phyloP scores from a whole-genome alignment of 306 rosid genomes.

The Cicer chorassanicum region DNA sequence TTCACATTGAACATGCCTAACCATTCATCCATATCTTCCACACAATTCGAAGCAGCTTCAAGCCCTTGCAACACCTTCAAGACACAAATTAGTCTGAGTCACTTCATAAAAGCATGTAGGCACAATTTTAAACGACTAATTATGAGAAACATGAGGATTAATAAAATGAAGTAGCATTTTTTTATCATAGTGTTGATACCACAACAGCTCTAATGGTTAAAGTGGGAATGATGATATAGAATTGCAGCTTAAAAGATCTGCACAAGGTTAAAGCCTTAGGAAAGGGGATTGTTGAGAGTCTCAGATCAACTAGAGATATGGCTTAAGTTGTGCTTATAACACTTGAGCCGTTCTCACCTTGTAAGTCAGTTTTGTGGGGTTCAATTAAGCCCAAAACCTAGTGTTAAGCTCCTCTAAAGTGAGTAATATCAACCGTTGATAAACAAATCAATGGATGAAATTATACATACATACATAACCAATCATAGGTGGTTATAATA shows the following conservation, averaged over 20 bases:
- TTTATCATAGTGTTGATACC: conserved; percentile 2
- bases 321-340: neutral
- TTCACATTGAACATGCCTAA: conserved; percentile 91
- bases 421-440: too few species aligned
- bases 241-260: conserved; percentile 30
- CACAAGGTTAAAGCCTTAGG: conserved; percentile 32
- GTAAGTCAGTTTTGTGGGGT: neutral
- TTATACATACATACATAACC: too few species aligned
- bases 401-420: too few species aligned
- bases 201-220: conserved; percentile 35
- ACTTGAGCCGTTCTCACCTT: neutral
- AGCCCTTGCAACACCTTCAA: conserved; percentile 84
- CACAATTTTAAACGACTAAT: conserved; percentile 14
- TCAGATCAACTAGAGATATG: conserved; percentile 1
- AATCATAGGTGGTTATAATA: too few species aligned
- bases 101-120: conserved; percentile 30
- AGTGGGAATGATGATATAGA: conserved; percentile 17
- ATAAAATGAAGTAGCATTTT: conserved; percentile 18
- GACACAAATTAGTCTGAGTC: conserved; percentile 42
- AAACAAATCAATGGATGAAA: too few species aligned
- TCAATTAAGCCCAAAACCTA: conserved; percentile 2
- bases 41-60: conserved; percentile 79
- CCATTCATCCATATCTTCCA: conserved; percentile 97
- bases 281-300: neutral
- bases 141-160: conserved; percentile 30